A percentile compares a stretch with the other conserved stretches of the same genome.
Conservation (phyloP, 2,329 filamentous ascomycete species). For the Penicillium sclerotigenum region DNA sequence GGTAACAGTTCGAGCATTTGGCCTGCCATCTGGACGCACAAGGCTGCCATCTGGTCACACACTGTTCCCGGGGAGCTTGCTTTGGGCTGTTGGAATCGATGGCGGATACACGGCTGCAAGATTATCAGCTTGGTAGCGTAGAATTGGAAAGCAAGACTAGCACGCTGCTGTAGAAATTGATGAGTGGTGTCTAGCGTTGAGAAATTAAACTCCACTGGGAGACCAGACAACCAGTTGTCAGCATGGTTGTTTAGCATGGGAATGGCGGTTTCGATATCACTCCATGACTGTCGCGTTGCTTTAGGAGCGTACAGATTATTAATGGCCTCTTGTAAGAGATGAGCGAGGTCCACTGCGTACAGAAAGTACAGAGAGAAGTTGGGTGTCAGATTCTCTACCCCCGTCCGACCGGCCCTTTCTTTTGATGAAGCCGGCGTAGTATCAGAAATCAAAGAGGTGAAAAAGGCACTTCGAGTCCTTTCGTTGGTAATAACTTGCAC, state of each 20-base stretch:
- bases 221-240: constrained; percentile 39
- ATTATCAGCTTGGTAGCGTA: constrained; percentile 45
- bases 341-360: constrained; percentile 37
- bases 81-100: constrained; percentile 30
- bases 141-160: constrained; percentile 41
- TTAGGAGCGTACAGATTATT: constrained; percentile 40
- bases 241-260: constrained; percentile 33
- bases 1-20: constrained; percentile 37
- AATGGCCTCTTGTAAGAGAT: constrained; percentile 37
- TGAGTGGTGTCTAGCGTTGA: constrained; percentile 24
- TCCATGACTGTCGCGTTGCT: constrained; percentile 34
- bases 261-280: constrained; percentile 38
- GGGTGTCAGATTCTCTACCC: constrained; percentile 32
- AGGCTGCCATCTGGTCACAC: constrained; percentile 34
- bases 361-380: constrained; percentile 42
- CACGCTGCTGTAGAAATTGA: constrained; percentile 33
- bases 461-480: constrained; percentile 31
- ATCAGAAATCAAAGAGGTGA: constrained; percentile 22
- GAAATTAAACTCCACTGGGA: constrained; percentile 40
- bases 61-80: constrained; percentile 27
- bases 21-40: constrained; percentile 38
- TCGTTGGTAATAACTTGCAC: constrained; percentile 35
- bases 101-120: constrained; percentile 44
- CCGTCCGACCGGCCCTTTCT: constrained; percentile 19
- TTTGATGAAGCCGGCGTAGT: background rate